Base-by-base conservation (phyloP, 345 rosid species). In the Eucalyptus erythrocorys region DNA sequence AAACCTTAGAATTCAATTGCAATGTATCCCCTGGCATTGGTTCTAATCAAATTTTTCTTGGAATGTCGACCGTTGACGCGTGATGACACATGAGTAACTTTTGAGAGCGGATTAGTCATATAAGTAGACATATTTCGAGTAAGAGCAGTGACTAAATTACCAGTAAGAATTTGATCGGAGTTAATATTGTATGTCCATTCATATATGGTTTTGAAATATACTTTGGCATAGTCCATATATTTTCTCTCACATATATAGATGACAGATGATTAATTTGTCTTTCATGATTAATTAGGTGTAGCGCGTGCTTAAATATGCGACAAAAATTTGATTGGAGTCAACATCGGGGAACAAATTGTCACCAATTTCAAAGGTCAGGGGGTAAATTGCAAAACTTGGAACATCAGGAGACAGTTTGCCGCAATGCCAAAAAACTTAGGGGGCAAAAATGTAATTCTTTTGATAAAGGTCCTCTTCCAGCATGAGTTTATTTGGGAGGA, bases 91-190 rank as follows among this genome's bases (percentile, higher is more conserved):
- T 37, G 82, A 10, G 14, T 71, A 71, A 19, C 21, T 16, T 9
- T 1, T 3, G 4, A 34, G 45, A 71, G 82, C 45, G 5, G 37
- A 10, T 19, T 71, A 40, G 82, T 71, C 14, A 21, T 76, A 10
- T 76, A 37, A 76, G 47, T 10, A 76, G 13, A 71, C 26, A 10
- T 10, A 11, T 76, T 76, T 40, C 8, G 37, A 10, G 47, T 37
- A 24, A 37, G 45, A 19, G 27, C 4, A 21, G 5, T 37, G 82
- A 40, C 4, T 9, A 17, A 71, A 71, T 8, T 71, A 71, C 4
- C 0, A 3, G 2, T 34, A 34, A 34, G 43, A 71, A 34, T 71
- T 76, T 76, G 82, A 21, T 2, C 0, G 0, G 43, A 68, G 24
- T 37, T 34, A 34, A 68, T 21, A 8, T 34, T 68, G 5, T 6